Evolutionary conservation across 371 early-diverging fungal genomes (phyloP).

Genomic region (Rhizopus delemar): DNA sequence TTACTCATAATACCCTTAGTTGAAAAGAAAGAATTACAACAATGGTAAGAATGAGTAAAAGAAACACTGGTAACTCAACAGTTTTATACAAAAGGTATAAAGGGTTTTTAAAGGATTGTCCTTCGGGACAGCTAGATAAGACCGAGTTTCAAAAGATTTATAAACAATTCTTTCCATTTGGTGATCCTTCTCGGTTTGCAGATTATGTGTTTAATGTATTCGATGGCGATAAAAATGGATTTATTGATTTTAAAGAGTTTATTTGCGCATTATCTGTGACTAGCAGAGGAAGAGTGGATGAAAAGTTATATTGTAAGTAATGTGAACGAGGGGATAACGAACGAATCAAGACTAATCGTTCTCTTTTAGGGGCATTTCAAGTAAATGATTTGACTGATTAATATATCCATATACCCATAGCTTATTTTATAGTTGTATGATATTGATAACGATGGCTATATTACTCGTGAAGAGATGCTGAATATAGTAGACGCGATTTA

Average conservation of each 20-base stretch:
- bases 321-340: background rate
- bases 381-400: background rate
- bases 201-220: slow-evolving; percentile 90
- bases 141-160: slow-evolving; percentile 91
- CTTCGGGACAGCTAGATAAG: slow-evolving; percentile 81
- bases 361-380: slow-evolving; percentile 47
- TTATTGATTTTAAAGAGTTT: slow-evolving; percentile 92
- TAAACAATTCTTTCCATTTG: slow-evolving; percentile 96
- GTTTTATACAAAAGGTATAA: slow-evolving; percentile 71
- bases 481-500: slow-evolving; percentile 91
- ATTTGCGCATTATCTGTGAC: slow-evolving; percentile 86
- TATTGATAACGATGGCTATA: slow-evolving; percentile 88
- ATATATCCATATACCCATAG: background rate
- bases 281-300: slow-evolving; percentile 83
- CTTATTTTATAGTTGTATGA: slow-evolving; percentile 74
- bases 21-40: slow-evolving; percentile 91
- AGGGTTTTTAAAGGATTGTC: slow-evolving; percentile 92
- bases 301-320: slow-evolving; percentile 79
- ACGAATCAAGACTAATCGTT: background rate
- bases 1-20: slow-evolving; percentile 49
- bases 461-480: slow-evolving; percentile 88
- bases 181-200: slow-evolving; percentile 89
- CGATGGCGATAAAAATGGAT: slow-evolving; percentile 85
- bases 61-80: too few species aligned
- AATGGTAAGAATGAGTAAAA: slow-evolving; percentile 66